These are phyloP conservation scores for Fusarium albosuccineum DNA, from an alignment of 2,329 filamentous ascomycete species.

Conservation along the genomic window DNA sequence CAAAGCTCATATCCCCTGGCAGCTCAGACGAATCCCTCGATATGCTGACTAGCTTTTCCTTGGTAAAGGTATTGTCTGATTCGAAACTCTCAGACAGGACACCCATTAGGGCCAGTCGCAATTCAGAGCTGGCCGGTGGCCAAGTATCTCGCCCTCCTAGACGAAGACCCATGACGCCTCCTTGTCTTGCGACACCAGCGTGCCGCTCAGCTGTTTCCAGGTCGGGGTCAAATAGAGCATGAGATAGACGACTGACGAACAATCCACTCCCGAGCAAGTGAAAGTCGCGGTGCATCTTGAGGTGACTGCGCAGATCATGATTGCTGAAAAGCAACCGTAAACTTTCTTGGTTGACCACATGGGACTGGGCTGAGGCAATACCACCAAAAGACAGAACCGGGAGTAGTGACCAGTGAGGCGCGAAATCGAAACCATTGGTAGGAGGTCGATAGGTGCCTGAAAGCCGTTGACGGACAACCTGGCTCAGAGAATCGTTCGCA, in stretches of 20 bases:
- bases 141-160: conserved; percentile 85
- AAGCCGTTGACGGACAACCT: conserved; percentile 57
- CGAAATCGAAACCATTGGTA: conserved; percentile 50
- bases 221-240: conserved; percentile 87
- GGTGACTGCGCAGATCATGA: conserved; percentile 78
- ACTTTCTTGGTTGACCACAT: conserved; percentile 81
- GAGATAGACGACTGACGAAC: conserved; percentile 83
- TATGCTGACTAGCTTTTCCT: conserved; percentile 45
- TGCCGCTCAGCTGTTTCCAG: conserved; percentile 82
- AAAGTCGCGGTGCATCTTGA: conserved; percentile 82
- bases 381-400: conserved; percentile 82
- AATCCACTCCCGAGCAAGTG: conserved; percentile 87
- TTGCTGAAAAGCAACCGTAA: conserved; percentile 80
- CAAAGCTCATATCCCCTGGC: conserved; percentile 82
- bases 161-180: conserved; percentile 83
- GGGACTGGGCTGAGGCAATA: conserved; percentile 79
- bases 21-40: conserved; percentile 57
- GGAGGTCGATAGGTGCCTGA: conserved; percentile 45
- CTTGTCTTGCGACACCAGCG: conserved; percentile 75
- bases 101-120: conserved; percentile 90
- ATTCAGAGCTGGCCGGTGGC: conserved; percentile 94
- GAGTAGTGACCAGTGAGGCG: conserved; percentile 69
- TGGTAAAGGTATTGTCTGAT: conserved; percentile 40
- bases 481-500: conserved; percentile 54
- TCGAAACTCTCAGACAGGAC: conserved; percentile 82